A percentile compares a stretch with the other conserved stretches of the same genome.
phyloP scores from a whole-genome alignment of 768 basidiomycete species.

The Phallus indusiatus region DNA sequence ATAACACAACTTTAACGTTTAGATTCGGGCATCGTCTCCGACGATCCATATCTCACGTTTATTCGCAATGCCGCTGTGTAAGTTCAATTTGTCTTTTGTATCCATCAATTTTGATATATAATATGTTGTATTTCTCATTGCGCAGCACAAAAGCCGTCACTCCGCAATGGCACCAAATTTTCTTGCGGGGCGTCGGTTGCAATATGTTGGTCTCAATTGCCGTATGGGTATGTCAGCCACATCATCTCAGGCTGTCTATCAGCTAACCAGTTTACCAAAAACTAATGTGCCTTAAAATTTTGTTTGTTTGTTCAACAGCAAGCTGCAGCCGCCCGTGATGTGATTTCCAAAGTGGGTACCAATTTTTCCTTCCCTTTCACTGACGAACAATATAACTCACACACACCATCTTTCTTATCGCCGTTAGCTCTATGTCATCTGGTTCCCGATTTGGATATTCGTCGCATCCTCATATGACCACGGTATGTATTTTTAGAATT shows the following conservation, averaged over 20 bases:
- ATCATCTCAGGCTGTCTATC: too few relatives aligned
- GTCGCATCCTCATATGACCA: conserved; percentile 66
- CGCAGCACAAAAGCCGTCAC: conserved; percentile 53
- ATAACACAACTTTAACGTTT: background rate
- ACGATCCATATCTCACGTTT: conserved; percentile 46
- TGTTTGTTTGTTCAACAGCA: conserved; percentile 45
- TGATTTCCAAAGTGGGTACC: conserved; percentile 51
- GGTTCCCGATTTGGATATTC: conserved; percentile 74
- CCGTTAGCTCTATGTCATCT: conserved; percentile 45
- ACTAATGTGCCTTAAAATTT: too few relatives aligned
- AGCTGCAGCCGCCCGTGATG: conserved; percentile 58
- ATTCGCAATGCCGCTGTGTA: conserved; percentile 50
- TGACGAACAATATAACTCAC: too few relatives aligned
- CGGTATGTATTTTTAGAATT: conserved; percentile 29
- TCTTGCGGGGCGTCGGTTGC: conserved; percentile 64
- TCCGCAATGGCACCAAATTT: conserved; percentile 64
- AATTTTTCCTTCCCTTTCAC: too few relatives aligned
- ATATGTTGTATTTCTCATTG: background rate
- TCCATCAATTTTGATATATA: background rate
- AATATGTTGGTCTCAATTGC: conserved; percentile 72
- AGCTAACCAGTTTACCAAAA: too few relatives aligned
- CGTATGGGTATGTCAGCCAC: conserved; percentile 50
- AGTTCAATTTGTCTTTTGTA: conserved; percentile 15
- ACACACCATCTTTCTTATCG: background rate
- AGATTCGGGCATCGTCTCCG: conserved; percentile 55